Base-by-base conservation (phyloP, 306 rosid species). In the Delonix regia region DNA sequence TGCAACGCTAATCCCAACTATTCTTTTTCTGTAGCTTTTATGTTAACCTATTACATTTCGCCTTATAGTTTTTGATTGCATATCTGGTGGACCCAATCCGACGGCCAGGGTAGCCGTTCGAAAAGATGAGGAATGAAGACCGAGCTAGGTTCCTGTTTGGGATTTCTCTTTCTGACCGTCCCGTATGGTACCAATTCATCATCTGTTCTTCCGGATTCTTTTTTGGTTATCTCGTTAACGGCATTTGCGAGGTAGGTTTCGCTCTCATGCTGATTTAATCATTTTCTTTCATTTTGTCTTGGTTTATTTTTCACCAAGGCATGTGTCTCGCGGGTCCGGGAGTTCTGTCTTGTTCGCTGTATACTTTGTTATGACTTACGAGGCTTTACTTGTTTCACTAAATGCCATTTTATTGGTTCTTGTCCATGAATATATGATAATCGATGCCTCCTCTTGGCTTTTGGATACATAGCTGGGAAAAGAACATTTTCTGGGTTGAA, bases 151-250 rank as follows among this genome's bases (percentile, higher is more conserved):
- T 84, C 66, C 85, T 87, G 10, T 89, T 89, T 69, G 89, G 90
- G 88, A 84, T 88, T 82, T 86, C 87, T 11, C 90, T 88, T 38
- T 57, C 85, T 18, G 76, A 84, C 28, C 82, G 87, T 67, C 85
- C 90, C 24, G 78, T 47, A 57, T 88, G 90, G 92, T 85, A 82
- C 18, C 92, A 82, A 65, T 88, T 88, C 71, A 51, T 86, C 48
- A 82, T 88, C 65, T 88, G 92, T 56, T 77, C 90, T 48, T 78
- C 92, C 65, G 90, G 92, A 49, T 86, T 88, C 86, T 87, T 89
- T 86, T 79, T 87, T 56, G 93, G 93, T 19, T 89, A 89, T 84
- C 89, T 87, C 25, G 87, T 85, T 52, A 89, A 89, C 80, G 93
- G 91, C 72, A 78, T 89, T 65, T 89, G 91, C 44, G 93, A 89